phyloP scores from a whole-genome alignment of 2,329 filamentous ascomycete genomes.

The Colletotrichum musae region DNA sequence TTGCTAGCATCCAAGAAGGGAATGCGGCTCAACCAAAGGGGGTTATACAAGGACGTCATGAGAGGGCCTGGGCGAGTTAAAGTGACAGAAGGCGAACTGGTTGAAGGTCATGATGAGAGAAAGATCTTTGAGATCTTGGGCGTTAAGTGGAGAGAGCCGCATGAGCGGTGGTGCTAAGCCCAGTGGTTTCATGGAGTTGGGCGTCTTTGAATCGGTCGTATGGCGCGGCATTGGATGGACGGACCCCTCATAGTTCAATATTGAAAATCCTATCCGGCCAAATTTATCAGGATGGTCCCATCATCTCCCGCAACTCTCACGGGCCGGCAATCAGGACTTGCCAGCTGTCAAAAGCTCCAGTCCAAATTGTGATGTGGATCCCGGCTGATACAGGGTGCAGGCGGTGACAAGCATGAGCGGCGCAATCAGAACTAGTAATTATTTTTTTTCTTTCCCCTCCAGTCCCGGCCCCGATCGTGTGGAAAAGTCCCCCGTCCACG shows the following conservation, averaged over 20 bases:
- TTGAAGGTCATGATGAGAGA: conserved; percentile 83
- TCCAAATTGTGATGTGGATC: conserved; percentile 21
- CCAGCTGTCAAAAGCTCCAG: conserved; percentile 28
- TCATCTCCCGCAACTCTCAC: background rate
- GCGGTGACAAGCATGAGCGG: conserved; percentile 39
- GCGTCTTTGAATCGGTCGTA: conserved; percentile 12
- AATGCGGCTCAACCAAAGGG: conserved; percentile 88
- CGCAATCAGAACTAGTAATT: conserved; percentile 37
- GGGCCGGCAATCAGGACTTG: conserved; percentile 36
- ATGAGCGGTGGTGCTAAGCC: conserved; percentile 78
- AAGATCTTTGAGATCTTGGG: conserved; percentile 86
- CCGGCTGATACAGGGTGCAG: conserved; percentile 35
- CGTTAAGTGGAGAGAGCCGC: conserved; percentile 86
- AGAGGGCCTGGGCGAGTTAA: conserved; percentile 70
- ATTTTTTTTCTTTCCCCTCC: conserved; percentile 17
- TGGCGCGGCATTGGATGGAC: conserved; percentile 29
- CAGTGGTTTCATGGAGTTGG: background rate
- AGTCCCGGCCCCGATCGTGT: conserved; percentile 39
- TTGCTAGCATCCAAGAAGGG: conserved; percentile 84
- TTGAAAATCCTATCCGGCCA: no score
- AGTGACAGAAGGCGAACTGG: conserved; percentile 75
- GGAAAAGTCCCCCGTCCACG: conserved; percentile 27
- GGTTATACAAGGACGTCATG: conserved; percentile 81
- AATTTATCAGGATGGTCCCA: no score
- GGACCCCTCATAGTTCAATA: background rate